phyloP scores from a whole-genome alignment of 768 basidiomycete species.

The Tylopilus felleus region DNA sequence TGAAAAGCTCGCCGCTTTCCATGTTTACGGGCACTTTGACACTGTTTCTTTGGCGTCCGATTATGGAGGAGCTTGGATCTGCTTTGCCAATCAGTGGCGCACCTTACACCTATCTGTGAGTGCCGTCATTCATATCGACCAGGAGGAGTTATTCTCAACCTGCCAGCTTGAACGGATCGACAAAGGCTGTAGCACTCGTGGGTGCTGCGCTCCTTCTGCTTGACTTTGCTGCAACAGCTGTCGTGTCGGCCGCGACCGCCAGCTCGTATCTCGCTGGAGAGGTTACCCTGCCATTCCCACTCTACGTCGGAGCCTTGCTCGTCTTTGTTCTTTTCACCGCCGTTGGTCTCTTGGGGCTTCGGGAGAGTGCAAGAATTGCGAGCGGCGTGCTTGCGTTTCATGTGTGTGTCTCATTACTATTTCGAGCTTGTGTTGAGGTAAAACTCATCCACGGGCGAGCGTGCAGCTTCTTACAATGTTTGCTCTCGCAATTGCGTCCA shows the following conservation, averaged over 20 bases:
- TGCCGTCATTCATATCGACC: neutral
- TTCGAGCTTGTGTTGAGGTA: neutral
- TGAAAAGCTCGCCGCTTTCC: slow-evolving; percentile 63
- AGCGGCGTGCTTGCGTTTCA: slow-evolving; percentile 57
- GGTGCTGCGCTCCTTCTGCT: slow-evolving; percentile 66
- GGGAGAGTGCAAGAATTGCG: slow-evolving; percentile 61
- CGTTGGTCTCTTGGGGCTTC: slow-evolving; percentile 55
- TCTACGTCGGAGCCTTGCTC: slow-evolving; percentile 49
- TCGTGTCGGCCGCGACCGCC: slow-evolving; percentile 73
- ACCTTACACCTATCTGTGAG: slow-evolving; percentile 67
- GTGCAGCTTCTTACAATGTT: slow-evolving; percentile 54
- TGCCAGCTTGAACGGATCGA: slow-evolving; percentile 58
- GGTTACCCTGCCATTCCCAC: slow-evolving; percentile 53
- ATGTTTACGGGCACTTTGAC: slow-evolving; percentile 59
- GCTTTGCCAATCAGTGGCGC: slow-evolving; percentile 69
- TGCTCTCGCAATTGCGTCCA: slow-evolving; percentile 47
- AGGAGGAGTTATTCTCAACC: neutral
- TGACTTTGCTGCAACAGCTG: slow-evolving; percentile 65
- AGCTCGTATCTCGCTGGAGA: slow-evolving; percentile 65
- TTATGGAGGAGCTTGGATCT: slow-evolving; percentile 70
- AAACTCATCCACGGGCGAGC: neutral
- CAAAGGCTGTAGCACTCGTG: slow-evolving; percentile 59
- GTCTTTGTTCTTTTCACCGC: slow-evolving; percentile 52
- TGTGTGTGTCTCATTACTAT: slow-evolving; percentile 33
- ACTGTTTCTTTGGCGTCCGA: slow-evolving; percentile 68